These are phyloP conservation scores for Fusarium cyanostomum DNA, from an alignment of 2,329 filamentous ascomycete genomes.

Conservation along the genomic window DNA sequence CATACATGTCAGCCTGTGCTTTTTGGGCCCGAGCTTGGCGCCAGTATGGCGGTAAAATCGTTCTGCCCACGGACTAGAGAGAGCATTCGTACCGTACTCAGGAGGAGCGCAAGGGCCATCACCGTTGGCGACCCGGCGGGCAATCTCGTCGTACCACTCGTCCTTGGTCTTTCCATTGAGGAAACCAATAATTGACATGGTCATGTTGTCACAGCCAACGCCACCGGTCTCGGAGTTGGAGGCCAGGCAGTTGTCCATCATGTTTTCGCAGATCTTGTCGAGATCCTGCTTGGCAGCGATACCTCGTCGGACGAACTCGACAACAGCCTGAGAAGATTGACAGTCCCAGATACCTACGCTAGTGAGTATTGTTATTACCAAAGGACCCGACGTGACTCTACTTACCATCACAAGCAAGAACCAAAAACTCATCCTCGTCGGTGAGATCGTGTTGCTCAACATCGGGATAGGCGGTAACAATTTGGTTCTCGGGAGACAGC, in stretches of 20 bases:
- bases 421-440: constrained; percentile 94
- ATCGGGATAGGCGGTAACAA: constrained; percentile 96
- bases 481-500: constrained; percentile 96
- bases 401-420: constrained; percentile 91
- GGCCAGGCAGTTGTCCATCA: constrained; percentile 99
- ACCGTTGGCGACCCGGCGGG: constrained; percentile 91
- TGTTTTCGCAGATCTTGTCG: constrained; percentile 96
- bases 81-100: constrained; percentile 91
- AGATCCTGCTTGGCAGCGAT: constrained; percentile 97
- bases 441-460: constrained; percentile 90
- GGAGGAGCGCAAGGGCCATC: constrained; percentile 98
- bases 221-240: constrained; percentile 98
- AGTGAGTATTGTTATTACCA: constrained; percentile 32
- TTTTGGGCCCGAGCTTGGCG: constrained; percentile 1
- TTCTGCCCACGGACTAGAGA: constrained; percentile 19
- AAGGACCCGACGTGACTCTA: constrained; percentile 23
- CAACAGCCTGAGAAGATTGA: constrained; percentile 95
- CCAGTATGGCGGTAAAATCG: constrained; percentile 30
- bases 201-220: constrained; percentile 99
- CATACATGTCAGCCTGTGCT: constrained; percentile 27
- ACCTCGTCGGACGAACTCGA: constrained; percentile 95
- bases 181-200: constrained; percentile 90
- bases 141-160: constrained; percentile 98
- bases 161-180: constrained; percentile 93
- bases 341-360: constrained; percentile 96